Base-by-base conservation (phyloP, 768 basidiomycete species). In the Amanita polypyramis region DNA sequence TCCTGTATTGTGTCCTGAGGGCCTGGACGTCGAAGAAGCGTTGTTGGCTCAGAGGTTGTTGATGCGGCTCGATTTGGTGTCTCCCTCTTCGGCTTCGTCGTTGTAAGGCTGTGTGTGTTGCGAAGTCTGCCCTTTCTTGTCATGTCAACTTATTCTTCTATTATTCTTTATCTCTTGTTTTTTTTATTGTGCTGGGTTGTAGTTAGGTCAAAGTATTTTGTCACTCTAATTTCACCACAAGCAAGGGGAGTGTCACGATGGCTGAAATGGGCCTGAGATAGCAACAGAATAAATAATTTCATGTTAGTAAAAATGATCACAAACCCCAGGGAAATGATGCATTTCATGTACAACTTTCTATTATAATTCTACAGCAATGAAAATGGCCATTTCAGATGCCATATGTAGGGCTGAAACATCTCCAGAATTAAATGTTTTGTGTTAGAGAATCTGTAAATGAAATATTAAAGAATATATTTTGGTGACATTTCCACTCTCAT, bases 1-100 rank as follows among this genome's bases (percentile, higher is more conserved):
- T 27, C 32, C n/a, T 41, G 30, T 23, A 45, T 55, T 23, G 47
- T 58, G 59, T 40, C 61, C 64, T 36, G 52, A 49, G 8, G 61
- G 57, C 30, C 60, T 65, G 38, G 59, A 57, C 21, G 40, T 63
- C 43, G 65, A 66, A 43, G 65, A 66, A 51, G 62, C 64, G 30
- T 54, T 66, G 49, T 56, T 66, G 35, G 60, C 65, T 33, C 65
- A 66, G 54, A 54, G 55, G 47, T 42, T 66, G 38, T 56, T 65
- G 58, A 62, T 51, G 49, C 53, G 59, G 38, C 53, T 66, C 47
- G 59, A 62, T 51, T 33, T 48, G 15, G 44, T 21, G 2, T 19
- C 33, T 25, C 29, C 41, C 11, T 3, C 34, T 12, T 20, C 37
- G n/a, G 4, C 37, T n/a, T 39, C 15, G 37, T 20, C n/a, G 19